Evolutionary conservation across 768 basidiomycete species (phyloP).

Genomic region (Rhodocollybia butyracea): DNA sequence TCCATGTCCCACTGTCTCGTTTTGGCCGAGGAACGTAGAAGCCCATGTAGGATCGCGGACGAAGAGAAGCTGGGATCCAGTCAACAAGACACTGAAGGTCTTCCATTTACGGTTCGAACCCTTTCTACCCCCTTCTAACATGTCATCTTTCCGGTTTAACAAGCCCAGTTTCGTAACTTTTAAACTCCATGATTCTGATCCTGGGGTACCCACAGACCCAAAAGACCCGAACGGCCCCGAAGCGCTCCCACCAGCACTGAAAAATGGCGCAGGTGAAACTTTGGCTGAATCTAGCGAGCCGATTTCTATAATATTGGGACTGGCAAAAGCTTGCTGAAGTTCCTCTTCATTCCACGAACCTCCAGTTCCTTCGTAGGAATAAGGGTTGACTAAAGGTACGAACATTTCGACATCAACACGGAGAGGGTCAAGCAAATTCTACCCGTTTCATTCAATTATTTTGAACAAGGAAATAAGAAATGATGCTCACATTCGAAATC

Average conservation of each 20-base stretch:
- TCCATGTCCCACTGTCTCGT: conserved; percentile 30
- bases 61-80: conserved; percentile 87
- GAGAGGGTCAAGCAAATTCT: conserved; percentile 68
- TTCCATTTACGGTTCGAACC: conserved; percentile 83
- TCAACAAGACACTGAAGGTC: conserved; percentile 79
- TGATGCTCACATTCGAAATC: conserved; percentile 64
- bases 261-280: conserved; percentile 25
- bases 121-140: conserved; percentile 73
- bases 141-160: conserved; percentile 80
- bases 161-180: conserved; percentile 80
- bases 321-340: conserved; percentile 61
- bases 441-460: neutral
- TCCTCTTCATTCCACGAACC: conserved; percentile 67
- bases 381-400: conserved; percentile 63
- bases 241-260: conserved; percentile 34
- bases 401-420: conserved; percentile 60
- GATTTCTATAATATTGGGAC: conserved; percentile 57
- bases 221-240: conserved; percentile 25
- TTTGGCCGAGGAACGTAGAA: conserved; percentile 40
- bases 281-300: conserved; percentile 37
- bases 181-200: conserved; percentile 37
- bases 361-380: conserved; percentile 59
- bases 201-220: conserved; percentile 22
- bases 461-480: conserved; percentile 15
- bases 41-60: conserved; percentile 74